Evolutionary conservation across 768 basidiomycete genomes (phyloP), one percentile per base, ranked within the genome.

Genomic region (Lactifluus piperatus): DNA sequence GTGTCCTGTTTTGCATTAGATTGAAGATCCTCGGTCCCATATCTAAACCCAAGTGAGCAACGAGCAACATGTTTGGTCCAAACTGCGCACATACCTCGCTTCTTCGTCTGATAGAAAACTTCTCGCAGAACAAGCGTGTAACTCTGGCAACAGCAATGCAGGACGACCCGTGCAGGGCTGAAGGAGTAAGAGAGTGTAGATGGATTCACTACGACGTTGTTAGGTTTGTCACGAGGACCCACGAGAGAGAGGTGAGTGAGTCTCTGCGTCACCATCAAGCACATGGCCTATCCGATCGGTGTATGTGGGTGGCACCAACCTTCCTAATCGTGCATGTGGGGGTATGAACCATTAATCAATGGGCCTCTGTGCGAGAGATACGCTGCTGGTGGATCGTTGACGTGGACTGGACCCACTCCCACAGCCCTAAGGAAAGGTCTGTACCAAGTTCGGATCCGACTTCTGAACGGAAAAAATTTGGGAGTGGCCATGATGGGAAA

Each of bases 21-120:
- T 39, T 41, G 32, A 47, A 41, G 58, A 59, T 59, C 58, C 58
- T 54, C 53, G 58, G 58, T 41, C 37, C 32, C n/a, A 47, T 53
- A 39, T 47, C 37, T 22, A 30, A 53, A 58, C 30, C 27, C 50
- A 51, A 32, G 36, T 13, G 2, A 49, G 22, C 39, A 26, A 52
- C 16, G 6, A n/a, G n/a, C n/a, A n/a, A n/a, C n/a, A n/a, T n/a
- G n/a, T n/a, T 29, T 14, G 24, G 30, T 32, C 14, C 18, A 57
- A 45, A 9, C 20, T 11, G 36, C 14, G 10, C 36, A 34, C 37
- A 32, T 7, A 56, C 27, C 29, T 24, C 24, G 49, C 32, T n/a
- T 41, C 39, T 9, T 27, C 39, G 26, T 22, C 46, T 20, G n/a
- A 57, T 22, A 32, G 22, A 36, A 41, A 36, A 41, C 26, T 9